phyloP scores from a whole-genome alignment of 1,284 basidiomycete genomes.

The Ceratobasidium papillatum region DNA sequence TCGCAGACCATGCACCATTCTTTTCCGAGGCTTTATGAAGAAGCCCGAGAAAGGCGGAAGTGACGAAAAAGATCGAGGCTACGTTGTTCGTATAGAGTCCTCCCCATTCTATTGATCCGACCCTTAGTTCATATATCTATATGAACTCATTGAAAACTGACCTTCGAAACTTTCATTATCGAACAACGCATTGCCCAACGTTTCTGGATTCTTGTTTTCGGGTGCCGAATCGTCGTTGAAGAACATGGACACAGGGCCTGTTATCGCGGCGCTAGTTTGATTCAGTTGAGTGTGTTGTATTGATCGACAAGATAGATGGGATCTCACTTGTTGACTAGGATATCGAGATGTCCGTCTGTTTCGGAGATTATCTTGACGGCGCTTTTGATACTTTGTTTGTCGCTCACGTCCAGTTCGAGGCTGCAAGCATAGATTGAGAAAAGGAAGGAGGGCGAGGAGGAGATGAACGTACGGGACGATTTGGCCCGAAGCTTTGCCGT shows the following conservation, averaged over 20 bases:
- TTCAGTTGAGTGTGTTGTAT: background rate
- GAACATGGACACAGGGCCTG: constrained; percentile 68
- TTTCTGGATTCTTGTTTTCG: constrained; percentile 66
- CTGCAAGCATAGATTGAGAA: constrained; percentile 52
- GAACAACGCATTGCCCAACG: constrained; percentile 72
- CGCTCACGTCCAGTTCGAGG: constrained; percentile 72
- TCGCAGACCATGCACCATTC: constrained; percentile 57
- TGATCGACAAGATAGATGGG: background rate
- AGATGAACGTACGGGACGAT: constrained; percentile 65
- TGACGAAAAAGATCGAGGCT: constrained; percentile 75
- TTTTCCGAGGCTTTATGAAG: constrained; percentile 59
- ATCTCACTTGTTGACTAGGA: constrained; percentile 80
- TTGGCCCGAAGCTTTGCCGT: constrained; percentile 51
- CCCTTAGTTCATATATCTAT: background rate
- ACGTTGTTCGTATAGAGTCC: constrained; percentile 61
- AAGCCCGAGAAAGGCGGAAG: constrained; percentile 73
- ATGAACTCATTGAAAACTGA: background rate
- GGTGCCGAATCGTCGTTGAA: constrained; percentile 65
- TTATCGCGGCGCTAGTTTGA: constrained; percentile 69
- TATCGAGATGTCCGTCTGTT: constrained; percentile 73
- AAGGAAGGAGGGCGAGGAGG: background rate
- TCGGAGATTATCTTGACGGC: constrained; percentile 63
- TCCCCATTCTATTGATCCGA: constrained; percentile 6
- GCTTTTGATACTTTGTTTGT: constrained; percentile 69
- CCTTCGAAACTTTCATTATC: constrained; percentile 66